Conservation (phyloP, 2,329 filamentous ascomycete species). For the Phialemonium atrogriseum region DNA sequence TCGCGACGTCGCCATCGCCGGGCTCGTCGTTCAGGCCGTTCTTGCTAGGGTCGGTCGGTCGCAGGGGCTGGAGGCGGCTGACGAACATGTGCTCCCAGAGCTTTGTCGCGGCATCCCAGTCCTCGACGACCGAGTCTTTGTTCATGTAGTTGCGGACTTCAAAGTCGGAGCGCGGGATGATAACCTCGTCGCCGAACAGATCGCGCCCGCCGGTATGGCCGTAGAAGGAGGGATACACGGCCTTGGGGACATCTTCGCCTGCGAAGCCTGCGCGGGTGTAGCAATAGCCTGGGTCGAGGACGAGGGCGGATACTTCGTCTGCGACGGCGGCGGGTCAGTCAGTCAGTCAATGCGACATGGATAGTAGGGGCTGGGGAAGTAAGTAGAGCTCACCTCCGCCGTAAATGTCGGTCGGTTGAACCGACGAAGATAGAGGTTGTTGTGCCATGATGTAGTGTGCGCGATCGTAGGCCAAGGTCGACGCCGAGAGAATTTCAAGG, state of each 20-base stretch:
- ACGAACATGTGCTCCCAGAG: slow-evolving; percentile 92
- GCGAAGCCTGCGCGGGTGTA: slow-evolving; percentile 91
- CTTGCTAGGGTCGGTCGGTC: slow-evolving; percentile 58
- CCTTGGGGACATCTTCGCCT: slow-evolving; percentile 94
- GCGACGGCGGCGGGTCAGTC: slow-evolving; percentile 11
- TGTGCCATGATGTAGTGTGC: slow-evolving; percentile 37
- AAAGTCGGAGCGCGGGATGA: slow-evolving; percentile 66
- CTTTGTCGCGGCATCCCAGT: slow-evolving; percentile 87
- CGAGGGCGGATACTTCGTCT: slow-evolving; percentile 97
- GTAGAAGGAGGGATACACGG: slow-evolving; percentile 85
- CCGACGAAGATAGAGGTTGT: slow-evolving; percentile 45
- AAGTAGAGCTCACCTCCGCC: slow-evolving; percentile 44
- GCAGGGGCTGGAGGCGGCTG: slow-evolving; percentile 73
- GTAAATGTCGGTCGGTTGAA: slow-evolving; percentile 54
- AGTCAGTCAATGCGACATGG: slow-evolving; percentile 4
- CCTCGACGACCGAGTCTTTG: slow-evolving; percentile 81
- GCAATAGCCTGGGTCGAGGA: slow-evolving; percentile 91
- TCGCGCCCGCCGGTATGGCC: slow-evolving; percentile 51
- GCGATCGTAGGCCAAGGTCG: too few relatives aligned
- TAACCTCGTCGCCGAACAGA: slow-evolving; percentile 84
- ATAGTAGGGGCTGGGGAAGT: slow-evolving; percentile 4
- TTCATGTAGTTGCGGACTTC: slow-evolving; percentile 91
- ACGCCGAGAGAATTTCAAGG: too few relatives aligned
- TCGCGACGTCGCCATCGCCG: slow-evolving; percentile 50
- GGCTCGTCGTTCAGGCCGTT: slow-evolving; percentile 70